A percentile compares a stretch with the other conserved stretches of the same genome.
These are phyloP conservation scores for Tilletia horrida DNA, from an alignment of 1,284 basidiomycete species.

Conservation along the genomic window DNA sequence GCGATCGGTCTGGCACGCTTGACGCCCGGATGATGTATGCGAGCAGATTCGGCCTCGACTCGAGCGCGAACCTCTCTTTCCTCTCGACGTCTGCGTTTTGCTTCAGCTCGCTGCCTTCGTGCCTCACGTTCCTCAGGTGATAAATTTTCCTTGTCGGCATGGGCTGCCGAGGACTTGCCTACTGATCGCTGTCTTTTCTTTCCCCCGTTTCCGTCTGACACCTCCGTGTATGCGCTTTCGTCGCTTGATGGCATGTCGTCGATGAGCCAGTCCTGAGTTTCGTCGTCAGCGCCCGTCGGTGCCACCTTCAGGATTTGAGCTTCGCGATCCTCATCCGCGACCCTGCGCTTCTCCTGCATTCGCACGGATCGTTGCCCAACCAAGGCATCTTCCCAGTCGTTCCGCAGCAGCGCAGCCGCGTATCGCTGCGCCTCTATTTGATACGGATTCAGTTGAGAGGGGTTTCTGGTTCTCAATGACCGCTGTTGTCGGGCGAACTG, in stretches of 20 bases:
- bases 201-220: slow-evolving; percentile 2
- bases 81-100: neutral
- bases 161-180: slow-evolving; percentile 21
- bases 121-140: neutral
- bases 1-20: slow-evolving; percentile 12
- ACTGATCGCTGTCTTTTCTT: neutral
- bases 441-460: slow-evolving; percentile 56
- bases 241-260: slow-evolving; percentile 26
- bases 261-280: slow-evolving; percentile 34
- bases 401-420: slow-evolving; percentile 49
- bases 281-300: slow-evolving; percentile 3
- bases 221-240: slow-evolving; percentile 23
- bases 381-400: slow-evolving; percentile 57
- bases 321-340: slow-evolving; percentile 29
- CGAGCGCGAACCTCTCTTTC: neutral
- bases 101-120: neutral
- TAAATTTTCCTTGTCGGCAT: neutral
- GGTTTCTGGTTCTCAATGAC: slow-evolving; percentile 49
- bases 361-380: slow-evolving; percentile 49
- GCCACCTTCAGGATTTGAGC: slow-evolving; percentile 18
- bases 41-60: neutral
- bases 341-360: slow-evolving; percentile 31
- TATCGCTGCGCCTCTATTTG: slow-evolving; percentile 54
- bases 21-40: slow-evolving; percentile 2
- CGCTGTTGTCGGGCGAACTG: slow-evolving; percentile 9